These are phyloP conservation scores for Danielozyma ontarioensis DNA, from an alignment of 805 yeast species.

Conservation along the genomic window DNA sequence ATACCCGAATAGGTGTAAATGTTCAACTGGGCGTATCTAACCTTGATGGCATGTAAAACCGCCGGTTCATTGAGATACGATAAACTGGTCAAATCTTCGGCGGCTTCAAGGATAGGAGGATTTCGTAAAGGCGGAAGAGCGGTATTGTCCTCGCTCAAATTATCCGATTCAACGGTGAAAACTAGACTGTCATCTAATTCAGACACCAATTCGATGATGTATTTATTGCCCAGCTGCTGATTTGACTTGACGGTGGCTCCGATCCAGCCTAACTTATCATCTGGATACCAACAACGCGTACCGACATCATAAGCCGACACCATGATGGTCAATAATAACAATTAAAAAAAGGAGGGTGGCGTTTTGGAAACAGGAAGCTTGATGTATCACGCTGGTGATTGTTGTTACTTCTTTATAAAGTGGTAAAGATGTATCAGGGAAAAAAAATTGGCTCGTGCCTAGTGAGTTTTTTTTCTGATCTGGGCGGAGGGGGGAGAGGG, in stretches of 20 bases:
- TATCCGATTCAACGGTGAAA: slow-evolving; percentile 44
- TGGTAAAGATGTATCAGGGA: too few relatives aligned
- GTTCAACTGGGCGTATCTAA: slow-evolving; percentile 82
- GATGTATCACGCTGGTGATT: too few relatives aligned
- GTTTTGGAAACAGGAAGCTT: too few relatives aligned
- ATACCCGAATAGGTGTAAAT: slow-evolving; percentile 96
- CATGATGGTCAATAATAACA: slow-evolving; percentile 4
- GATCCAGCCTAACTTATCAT: slow-evolving; percentile 67
- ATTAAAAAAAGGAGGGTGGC: neutral
- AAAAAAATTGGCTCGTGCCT: too few relatives aligned
- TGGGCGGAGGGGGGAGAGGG: neutral
- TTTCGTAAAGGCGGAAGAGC: slow-evolving; percentile 79
- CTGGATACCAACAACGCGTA: slow-evolving; percentile 81
- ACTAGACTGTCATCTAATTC: slow-evolving; percentile 43
- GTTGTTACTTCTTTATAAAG: too few relatives aligned
- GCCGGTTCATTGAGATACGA: slow-evolving; percentile 96
- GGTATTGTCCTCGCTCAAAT: slow-evolving; percentile 47
- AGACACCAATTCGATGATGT: slow-evolving; percentile 46
- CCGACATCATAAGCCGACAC: slow-evolving; percentile 26
- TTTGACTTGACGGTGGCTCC: slow-evolving; percentile 55
- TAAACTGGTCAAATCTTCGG: slow-evolving; percentile 88
- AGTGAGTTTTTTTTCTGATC: neutral
- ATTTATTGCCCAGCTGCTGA: slow-evolving; percentile 37
- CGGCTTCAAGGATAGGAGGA: slow-evolving; percentile 87
- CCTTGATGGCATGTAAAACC: slow-evolving; percentile 86